Evolutionary conservation across 495 filamentous ascomycete species (phyloP).

Genomic region (Platismatia glauca): DNA sequence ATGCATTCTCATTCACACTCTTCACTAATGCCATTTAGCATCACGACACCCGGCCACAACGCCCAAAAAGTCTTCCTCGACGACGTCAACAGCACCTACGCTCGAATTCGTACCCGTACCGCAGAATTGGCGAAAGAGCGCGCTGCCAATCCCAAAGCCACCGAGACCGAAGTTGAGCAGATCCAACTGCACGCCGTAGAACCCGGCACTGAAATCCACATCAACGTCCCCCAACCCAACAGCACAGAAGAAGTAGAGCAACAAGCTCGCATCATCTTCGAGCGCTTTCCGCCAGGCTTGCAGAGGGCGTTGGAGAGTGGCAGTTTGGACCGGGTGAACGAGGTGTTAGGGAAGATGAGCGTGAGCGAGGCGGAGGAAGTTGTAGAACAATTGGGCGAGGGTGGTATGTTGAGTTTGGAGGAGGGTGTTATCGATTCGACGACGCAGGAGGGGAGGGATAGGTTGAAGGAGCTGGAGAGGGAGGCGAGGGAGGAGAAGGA

Average conservation of each 20-base stretch:
- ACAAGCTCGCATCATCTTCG: slow-evolving; percentile 65
- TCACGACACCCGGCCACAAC: slow-evolving; percentile 85
- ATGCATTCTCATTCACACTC: slow-evolving; percentile 12
- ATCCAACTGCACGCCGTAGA: slow-evolving; percentile 97
- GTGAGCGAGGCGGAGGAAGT: slow-evolving; percentile 89
- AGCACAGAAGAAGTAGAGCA: slow-evolving; percentile 58
- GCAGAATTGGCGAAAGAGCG: slow-evolving; percentile 66
- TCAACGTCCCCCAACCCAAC: slow-evolving; percentile 55
- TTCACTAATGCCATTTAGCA: slow-evolving; percentile 37
- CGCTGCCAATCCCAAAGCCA: slow-evolving; percentile 52
- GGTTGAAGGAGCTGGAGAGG: slow-evolving; percentile 69
- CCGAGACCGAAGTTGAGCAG: slow-evolving; percentile 69
- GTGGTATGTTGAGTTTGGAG: slow-evolving; percentile 82
- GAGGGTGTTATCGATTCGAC: slow-evolving; percentile 91
- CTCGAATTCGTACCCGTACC: slow-evolving; percentile 65
- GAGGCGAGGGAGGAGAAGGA: slow-evolving; percentile 35
- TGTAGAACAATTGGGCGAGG: slow-evolving; percentile 74
- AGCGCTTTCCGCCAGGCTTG: slow-evolving; percentile 71
- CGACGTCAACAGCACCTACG: slow-evolving; percentile 82
- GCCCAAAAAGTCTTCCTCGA: slow-evolving; percentile 87
- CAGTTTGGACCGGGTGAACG: slow-evolving; percentile 89
- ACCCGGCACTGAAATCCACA: slow-evolving; percentile 86
- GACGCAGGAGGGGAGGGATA: slow-evolving; percentile 77
- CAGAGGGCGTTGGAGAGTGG: slow-evolving; percentile 73
- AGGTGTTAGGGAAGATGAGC: slow-evolving; percentile 86